These are phyloP conservation scores for Begonia loranthoides DNA, from an alignment of 306 rosid species.

Conservation along the genomic window DNA sequence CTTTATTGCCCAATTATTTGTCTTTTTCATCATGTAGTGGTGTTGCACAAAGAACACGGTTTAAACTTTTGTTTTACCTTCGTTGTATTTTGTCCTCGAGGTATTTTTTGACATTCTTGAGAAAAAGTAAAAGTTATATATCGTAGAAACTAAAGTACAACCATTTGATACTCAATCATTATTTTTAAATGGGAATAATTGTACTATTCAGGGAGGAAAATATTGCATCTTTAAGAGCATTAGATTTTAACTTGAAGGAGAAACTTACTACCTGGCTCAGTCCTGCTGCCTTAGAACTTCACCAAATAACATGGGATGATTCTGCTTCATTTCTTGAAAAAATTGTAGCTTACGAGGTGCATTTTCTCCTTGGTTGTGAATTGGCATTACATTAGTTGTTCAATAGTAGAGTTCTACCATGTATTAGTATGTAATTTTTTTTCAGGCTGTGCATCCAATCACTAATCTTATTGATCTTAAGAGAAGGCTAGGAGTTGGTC, in stretches of 20 bases:
- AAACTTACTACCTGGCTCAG: constrained; percentile 82
- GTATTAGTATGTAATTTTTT: too few species aligned
- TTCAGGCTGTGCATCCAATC: constrained; percentile 93
- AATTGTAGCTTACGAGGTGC: constrained; percentile 92
- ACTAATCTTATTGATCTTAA: constrained; percentile 94
- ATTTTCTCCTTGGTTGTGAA: constrained; percentile 7
- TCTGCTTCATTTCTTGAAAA: constrained; percentile 95
- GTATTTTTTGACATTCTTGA: too few species aligned
- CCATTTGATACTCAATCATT: too few species aligned
- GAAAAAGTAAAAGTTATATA: too few species aligned
- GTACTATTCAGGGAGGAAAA: constrained; percentile 53
- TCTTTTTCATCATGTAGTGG: too few species aligned
- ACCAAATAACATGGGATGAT: constrained; percentile 93
- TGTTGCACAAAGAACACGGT: too few species aligned
- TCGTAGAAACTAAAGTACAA: too few species aligned
- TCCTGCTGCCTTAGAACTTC: constrained; percentile 96
- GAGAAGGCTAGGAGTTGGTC: constrained; percentile 95
- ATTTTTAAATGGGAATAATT: too few species aligned
- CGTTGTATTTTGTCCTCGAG: too few species aligned
- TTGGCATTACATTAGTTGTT: constrained; percentile 12
- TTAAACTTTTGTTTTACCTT: too few species aligned
- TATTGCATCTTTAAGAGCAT: constrained; percentile 57
- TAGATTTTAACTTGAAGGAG: constrained; percentile 83
- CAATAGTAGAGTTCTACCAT: not conserved
- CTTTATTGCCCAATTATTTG: too few species aligned